Conservation (phyloP, 441 rosid species). For the Gossypium laxum region DNA sequence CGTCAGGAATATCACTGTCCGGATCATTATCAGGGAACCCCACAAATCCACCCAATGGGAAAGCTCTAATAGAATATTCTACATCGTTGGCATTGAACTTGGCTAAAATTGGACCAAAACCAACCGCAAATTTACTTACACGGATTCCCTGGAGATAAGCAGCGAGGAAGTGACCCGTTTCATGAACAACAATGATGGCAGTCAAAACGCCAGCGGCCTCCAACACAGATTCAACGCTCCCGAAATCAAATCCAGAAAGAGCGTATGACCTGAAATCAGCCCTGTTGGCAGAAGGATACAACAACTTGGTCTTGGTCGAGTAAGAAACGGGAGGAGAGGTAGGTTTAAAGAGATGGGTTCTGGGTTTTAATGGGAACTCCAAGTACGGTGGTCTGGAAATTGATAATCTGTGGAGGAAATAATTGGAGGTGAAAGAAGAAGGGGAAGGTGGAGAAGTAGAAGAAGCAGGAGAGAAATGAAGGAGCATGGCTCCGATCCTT, state of each 20-base stretch:
- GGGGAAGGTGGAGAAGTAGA: constrained; percentile 8
- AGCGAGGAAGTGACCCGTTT: constrained; percentile 82
- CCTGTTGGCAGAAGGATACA: neutral
- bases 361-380: neutral
- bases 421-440: neutral
- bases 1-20: constrained; percentile 62
- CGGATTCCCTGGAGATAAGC: constrained; percentile 85
- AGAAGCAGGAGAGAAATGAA: neutral
- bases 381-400: neutral
- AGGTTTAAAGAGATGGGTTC: constrained; percentile 5
- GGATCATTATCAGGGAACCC: constrained; percentile 97
- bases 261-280: constrained; percentile 34
- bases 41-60: constrained; percentile 89
- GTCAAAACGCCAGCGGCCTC: constrained; percentile 80
- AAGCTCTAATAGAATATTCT: constrained; percentile 81
- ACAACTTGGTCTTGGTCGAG: neutral
- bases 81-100: constrained; percentile 74
- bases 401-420: constrained; percentile 3
- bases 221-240: constrained; percentile 59
- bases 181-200: constrained; percentile 80
- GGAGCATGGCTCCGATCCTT: constrained; percentile 10
- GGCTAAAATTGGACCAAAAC: constrained; percentile 87
- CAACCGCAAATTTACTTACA: constrained; percentile 82
- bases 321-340: neutral
- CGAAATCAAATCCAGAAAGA: constrained; percentile 52